Evolutionary conservation across 169 alveolate genomes (phyloP), one percentile per base, ranked within the genome.

Genomic region (Condylostoma magnum): DNA sequence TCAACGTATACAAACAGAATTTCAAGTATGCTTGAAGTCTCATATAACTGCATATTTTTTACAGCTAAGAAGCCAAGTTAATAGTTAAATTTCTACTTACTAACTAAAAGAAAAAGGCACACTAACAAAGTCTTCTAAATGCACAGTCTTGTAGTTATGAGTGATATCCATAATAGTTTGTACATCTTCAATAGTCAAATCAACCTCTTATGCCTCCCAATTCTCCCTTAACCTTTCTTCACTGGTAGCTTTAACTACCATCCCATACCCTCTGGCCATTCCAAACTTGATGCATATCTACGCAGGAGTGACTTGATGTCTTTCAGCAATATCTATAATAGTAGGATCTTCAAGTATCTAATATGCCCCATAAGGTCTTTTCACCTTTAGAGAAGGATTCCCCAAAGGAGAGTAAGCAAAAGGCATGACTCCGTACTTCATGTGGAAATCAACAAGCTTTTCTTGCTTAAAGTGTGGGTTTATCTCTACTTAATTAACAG

Each of bases 401-500:
- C n/a, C n/a, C n/a, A n/a, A n/a, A n/a, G n/a, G n/a, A n/a, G n/a
- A n/a, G 69, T 77, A 87, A 2, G 83, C 91, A 20, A 87, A 76
- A 30, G 83, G 75, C 8, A 56, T 65, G 4, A 87, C 77, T 30
- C 65, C 53, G 44, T 72, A 50, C 28, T 58, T 67, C 28, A 56
- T 41, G 36, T 82, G 68, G 63, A 81, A 87, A 20, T 60, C 76
- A 6, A 78, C 67, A 28, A 88, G 78, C n/a, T 76, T 81, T 30
- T 52, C 20, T 79, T 83, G 78, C 27, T 58, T 51, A 51, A 44
- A 63, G 52, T 69, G 83, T 27, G 90, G 86, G 76, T 89, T 91
- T 1, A 81, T 41, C 75, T 89, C 95, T 25, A 85, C 56, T 66
- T 89, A 85, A 66, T 85, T 83, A 67, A 80, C 75, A 22, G 57